Base-by-base conservation (phyloP, 176 grass and related monocot genomes). In the Chrysopogon serrulatus region DNA sequence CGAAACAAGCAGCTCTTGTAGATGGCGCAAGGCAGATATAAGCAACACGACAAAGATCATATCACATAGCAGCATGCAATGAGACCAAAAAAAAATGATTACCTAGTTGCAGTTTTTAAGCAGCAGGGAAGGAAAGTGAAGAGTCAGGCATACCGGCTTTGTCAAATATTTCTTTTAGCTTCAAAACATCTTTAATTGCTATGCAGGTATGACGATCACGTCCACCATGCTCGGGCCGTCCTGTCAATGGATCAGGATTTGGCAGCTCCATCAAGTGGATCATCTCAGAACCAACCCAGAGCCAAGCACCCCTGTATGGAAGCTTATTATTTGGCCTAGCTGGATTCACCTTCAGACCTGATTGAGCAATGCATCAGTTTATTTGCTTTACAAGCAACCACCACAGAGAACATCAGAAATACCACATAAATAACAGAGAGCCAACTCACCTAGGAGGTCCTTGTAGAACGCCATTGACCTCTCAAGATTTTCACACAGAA, bases 261-360 rank as follows among this genome's bases (percentile, higher is more conserved):
- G 93, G 88, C 37, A 92, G 65, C 82, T 90, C 93, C 90, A 92
- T 95, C 79, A 95, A 88, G 27, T 92, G 93, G 84, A 95, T 95
- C 88, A 92, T 95, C 79, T 95, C 93, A 12, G 88, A 88, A 61
- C 93, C 90, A 34, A 92, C 90, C 93, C 93, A 95, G 33, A 95
- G 82, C 93, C 97, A 99, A 81, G 91, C 97, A 23, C 97, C 97
- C 86, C 93, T 92, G 48, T 94, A 99, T 8, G 97, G 97, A 77
- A 96, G 91, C 71, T 99, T 99, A 68, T 94, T 90, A 79, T 61
- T 92, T 68, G 97, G 91, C 71, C 97, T 89, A 18, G 90, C 93
- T 74, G 77, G 86, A 89, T 99, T 99, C 80, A 96, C 87, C 91
- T 92, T 69, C 21, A 99, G 90, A 90, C 97, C 93, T 99, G 67